Conservation (phyloP, 768 basidiomycete genomes). For the Leucogyrophana mollusca region DNA sequence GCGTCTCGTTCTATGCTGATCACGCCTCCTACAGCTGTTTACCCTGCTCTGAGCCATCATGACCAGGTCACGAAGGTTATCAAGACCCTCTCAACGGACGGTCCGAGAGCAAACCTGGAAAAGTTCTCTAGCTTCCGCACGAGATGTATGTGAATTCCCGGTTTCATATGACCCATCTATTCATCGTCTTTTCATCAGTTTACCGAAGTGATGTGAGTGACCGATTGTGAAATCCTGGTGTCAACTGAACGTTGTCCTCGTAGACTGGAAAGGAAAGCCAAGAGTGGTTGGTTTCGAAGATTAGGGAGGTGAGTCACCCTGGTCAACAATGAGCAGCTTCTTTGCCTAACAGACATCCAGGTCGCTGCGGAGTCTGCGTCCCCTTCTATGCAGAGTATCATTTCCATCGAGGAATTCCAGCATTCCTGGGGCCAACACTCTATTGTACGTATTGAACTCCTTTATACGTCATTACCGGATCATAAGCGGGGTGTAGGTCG, state of each 20-base stretch:
- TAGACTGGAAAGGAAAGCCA: slow-evolving; percentile 74
- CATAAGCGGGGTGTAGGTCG: slow-evolving; percentile 44
- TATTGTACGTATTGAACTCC: slow-evolving; percentile 44
- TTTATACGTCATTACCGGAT: too few species aligned
- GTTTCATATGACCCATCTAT: slow-evolving; percentile 18
- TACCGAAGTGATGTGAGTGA: slow-evolving; percentile 65
- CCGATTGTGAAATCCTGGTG: slow-evolving; percentile 10
- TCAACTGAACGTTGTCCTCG: too few species aligned
- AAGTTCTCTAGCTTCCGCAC: slow-evolving; percentile 71
- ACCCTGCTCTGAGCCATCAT: slow-evolving; percentile 55
- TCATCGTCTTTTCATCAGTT: slow-evolving; percentile 35
- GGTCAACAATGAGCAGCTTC: slow-evolving; percentile 3
- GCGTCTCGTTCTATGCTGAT: too few species aligned
- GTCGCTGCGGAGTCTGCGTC: slow-evolving; percentile 60
- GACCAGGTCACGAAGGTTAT: slow-evolving; percentile 53
- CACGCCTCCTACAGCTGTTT: slow-evolving; percentile 39
- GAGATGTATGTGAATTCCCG: slow-evolving; percentile 47
- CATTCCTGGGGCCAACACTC: slow-evolving; percentile 83
- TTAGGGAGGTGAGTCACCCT: slow-evolving; percentile 46
- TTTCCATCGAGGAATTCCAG: slow-evolving; percentile 63
- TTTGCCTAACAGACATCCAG: slow-evolving; percentile 28
- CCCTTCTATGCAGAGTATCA: slow-evolving; percentile 46
- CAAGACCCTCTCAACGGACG: slow-evolving; percentile 59
- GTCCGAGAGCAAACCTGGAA: slow-evolving; percentile 56
- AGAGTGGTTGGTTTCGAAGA: slow-evolving; percentile 63